Evolutionary conservation across 371 early-diverging fungal species (phyloP).

Genomic region (Actinomucor elegans): DNA sequence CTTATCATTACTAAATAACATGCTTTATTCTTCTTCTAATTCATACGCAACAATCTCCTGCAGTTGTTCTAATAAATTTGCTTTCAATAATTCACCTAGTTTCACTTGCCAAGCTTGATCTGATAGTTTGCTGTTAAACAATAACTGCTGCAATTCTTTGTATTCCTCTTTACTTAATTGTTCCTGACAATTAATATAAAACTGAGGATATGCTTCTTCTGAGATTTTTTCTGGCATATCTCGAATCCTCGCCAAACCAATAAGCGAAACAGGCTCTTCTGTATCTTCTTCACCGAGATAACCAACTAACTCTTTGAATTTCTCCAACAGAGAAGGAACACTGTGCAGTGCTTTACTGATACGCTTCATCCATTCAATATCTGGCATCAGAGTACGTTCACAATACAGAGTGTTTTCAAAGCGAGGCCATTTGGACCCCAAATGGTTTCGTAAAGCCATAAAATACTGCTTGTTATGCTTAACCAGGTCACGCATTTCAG

Average conservation of each 20-base stretch:
- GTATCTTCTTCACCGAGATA: constrained; percentile 30
- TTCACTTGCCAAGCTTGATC: constrained; percentile 50
- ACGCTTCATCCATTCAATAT: constrained; percentile 39
- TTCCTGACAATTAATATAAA: constrained; percentile 47
- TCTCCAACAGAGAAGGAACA: constrained; percentile 27
- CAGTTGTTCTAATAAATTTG: constrained; percentile 52
- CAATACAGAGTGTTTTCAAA: constrained; percentile 41
- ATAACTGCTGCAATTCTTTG: constrained; percentile 13
- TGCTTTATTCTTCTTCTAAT: constrained; percentile 34
- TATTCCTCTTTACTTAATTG: constrained; percentile 16
- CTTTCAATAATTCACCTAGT: constrained; percentile 42
- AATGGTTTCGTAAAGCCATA: constrained; percentile 20
- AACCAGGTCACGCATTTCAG: constrained; percentile 48
- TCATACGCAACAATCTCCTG: constrained; percentile 63
- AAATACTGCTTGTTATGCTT: constrained; percentile 37
- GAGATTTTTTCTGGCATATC: constrained; percentile 38
- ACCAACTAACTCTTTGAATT: constrained; percentile 46
- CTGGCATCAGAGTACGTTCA: constrained; percentile 27
- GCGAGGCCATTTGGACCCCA: constrained; percentile 30
- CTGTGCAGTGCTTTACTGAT: constrained; percentile 26
- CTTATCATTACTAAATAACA: constrained; percentile 2
- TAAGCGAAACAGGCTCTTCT: constrained; percentile 29
- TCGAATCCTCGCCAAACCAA: constrained; percentile 46
- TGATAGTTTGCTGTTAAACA: constrained; percentile 17
- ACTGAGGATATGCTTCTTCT: constrained; percentile 53